phyloP scores from a whole-genome alignment of 208 protist genomes.

The Wallacemonas sp. region DNA sequence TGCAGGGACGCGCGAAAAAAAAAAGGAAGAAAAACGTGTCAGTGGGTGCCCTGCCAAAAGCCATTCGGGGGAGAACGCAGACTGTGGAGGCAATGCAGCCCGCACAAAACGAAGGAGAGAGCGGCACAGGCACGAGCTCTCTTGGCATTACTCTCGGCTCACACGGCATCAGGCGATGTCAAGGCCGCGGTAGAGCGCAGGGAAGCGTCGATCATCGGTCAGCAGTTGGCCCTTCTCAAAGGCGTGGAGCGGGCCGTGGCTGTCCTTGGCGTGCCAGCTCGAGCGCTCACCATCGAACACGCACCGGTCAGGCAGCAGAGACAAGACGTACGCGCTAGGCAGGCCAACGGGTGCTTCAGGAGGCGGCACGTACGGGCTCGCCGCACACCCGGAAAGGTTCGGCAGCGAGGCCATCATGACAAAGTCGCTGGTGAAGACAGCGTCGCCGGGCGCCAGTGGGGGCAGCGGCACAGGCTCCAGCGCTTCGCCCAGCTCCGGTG shows the following conservation, averaged over 20 bases:
- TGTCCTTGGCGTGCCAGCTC: constrained; percentile 66
- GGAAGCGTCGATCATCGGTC: constrained; percentile 57
- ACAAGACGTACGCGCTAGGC: constrained; percentile 45
- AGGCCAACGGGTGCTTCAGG: not conserved
- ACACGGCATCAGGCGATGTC: constrained; percentile 62
- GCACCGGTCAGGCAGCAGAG: constrained; percentile 72
- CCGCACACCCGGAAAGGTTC: constrained; percentile 34
- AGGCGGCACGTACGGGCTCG: constrained; percentile 20
- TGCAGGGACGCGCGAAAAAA: too few relatives aligned
- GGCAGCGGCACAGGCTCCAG: constrained; percentile 43
- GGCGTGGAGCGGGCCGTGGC: constrained; percentile 61
- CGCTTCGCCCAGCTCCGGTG: constrained; percentile 30
- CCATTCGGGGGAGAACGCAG: not conserved
- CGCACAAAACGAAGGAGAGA: not conserved
- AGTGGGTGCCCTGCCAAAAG: constrained; percentile 2
- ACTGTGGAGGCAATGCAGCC: too few relatives aligned
- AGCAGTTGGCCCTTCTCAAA: constrained; percentile 68
- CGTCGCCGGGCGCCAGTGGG: constrained; percentile 47
- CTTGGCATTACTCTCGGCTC: not conserved
- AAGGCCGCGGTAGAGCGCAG: constrained; percentile 68
- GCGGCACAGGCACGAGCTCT: not conserved
- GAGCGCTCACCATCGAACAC: constrained; percentile 68
- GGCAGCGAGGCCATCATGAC: constrained; percentile 36
- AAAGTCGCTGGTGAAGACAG: constrained; percentile 65
- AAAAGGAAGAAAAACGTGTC: constrained; percentile 8